Evolutionary conservation across 345 rosid species (phyloP).

Genomic region (Salix suchowensis): DNA sequence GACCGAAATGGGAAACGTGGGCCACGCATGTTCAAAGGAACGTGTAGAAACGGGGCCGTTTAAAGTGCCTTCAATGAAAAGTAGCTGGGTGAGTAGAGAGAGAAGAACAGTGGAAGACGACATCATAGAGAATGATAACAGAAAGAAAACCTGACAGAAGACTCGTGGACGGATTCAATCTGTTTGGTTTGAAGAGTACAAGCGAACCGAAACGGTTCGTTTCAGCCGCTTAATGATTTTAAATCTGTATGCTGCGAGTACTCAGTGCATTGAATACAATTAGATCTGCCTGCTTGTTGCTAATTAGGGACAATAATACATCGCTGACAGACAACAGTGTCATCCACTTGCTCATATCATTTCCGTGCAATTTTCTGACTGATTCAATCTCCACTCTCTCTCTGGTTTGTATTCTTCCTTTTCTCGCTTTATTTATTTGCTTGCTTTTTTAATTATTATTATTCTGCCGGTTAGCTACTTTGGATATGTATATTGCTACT

Average conservation of each 20-base stretch:
- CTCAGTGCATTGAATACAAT: neutral
- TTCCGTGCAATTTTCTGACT: neutral
- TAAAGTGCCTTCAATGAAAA: neutral
- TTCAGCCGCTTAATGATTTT: neutral
- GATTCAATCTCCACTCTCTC: constrained; percentile 1
- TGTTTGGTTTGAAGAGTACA: neutral
- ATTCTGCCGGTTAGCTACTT: neutral
- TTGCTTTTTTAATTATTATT: neutral
- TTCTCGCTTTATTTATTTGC: neutral
- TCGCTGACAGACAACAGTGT: neutral
- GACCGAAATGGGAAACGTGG: neutral
- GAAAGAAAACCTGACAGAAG: neutral
- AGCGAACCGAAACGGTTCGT: neutral
- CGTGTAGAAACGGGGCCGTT: neutral
- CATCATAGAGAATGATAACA: neutral
- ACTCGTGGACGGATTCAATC: neutral
- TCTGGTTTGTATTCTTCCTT: constrained; percentile 6
- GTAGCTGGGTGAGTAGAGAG: neutral
- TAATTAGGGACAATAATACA: neutral
- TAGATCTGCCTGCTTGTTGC: neutral
- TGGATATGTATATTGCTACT: neutral
- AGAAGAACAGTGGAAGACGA: neutral
- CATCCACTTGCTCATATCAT: neutral
- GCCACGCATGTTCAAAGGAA: neutral
- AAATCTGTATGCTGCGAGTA: neutral